Evolutionary conservation across 2,329 filamentous ascomycete species (phyloP), one percentile per base, ranked within the genome.

Genomic region (Orbilia brochopaga): DNA sequence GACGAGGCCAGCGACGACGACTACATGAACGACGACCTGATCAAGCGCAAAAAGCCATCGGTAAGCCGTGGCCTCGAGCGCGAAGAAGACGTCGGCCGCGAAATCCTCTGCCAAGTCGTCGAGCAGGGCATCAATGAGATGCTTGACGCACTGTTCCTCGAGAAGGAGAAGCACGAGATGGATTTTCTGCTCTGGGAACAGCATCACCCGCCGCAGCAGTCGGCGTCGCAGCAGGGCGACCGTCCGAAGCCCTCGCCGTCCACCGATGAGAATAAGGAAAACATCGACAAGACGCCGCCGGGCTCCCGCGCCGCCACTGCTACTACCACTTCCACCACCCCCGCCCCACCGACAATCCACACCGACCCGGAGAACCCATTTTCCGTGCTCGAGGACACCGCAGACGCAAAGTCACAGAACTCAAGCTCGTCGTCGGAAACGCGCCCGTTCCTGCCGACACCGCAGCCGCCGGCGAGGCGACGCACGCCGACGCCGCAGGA

Each of bases 41-140:
- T 17, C 88, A 73, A 66, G 19, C 62, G 69, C 13, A 73, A 50
- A 56, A 63, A 64, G 30, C 61, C 90, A 79, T 89, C 91, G 58
- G 87, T 95, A 15, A 89, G 90, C 0, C 87, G 90, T 74, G 88
- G 89, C 5, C 53, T 69, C 23, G 73, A 74, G 2, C 62, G 64
- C 0, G 92, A 96, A 78, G 85, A 85, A 69, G 92, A 96, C 78
- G 87, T 91, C 4, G 91, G 91, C 40, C 91, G 89, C 75, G 91
- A 97, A 78, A 89, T 97, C 2, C 82, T 97, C 0, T 97, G 96
- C 77, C 90, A 96, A 78, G 87, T 95, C 32, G 92, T 91, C 0
- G 92, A 97, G 79, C 90, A 96, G 79, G 90, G 91, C 0, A 91
- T 96, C 81, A 97, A 97, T 77, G 92, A 97, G 79, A 82, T 97